phyloP scores from a whole-genome alignment of 2,329 filamentous ascomycete genomes.

The Sporothrix protearum region DNA sequence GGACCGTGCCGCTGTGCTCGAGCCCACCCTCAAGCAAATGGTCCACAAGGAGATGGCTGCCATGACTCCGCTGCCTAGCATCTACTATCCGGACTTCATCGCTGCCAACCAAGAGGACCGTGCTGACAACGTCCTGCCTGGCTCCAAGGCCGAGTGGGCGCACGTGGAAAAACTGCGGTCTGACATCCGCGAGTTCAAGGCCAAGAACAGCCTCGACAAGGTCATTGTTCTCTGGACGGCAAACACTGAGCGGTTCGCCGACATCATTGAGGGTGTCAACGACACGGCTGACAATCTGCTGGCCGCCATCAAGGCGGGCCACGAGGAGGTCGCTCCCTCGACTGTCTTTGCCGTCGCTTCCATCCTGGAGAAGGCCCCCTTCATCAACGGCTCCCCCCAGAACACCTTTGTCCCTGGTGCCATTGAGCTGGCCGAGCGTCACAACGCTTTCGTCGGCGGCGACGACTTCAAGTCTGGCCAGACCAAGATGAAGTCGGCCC shows the following conservation, averaged over 20 bases:
- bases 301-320: constrained; percentile 78
- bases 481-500: constrained; percentile 99
- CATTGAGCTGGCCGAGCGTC: constrained; percentile 80
- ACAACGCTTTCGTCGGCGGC: constrained; percentile 87
- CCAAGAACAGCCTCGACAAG: constrained; percentile 79
- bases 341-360: constrained; percentile 94
- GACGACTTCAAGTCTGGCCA: constrained; percentile 99
- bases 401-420: constrained; percentile 97
- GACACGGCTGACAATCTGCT: constrained; percentile 94
- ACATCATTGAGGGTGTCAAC: constrained; percentile 83
- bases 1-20: constrained; percentile 92
- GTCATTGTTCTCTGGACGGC: constrained; percentile 98
- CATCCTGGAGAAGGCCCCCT: constrained; percentile 83
- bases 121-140: constrained; percentile 84
- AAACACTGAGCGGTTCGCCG: constrained; percentile 96
- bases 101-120: constrained; percentile 96
- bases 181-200: constrained; percentile 94
- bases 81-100: constrained; percentile 99
- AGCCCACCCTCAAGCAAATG: constrained; percentile 85
- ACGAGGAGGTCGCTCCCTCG: constrained; percentile 89
- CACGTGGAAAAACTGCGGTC: constrained; percentile 91
- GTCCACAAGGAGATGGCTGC: constrained; percentile 89
- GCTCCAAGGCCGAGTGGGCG: constrained; percentile 75
- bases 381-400: constrained; percentile 99
- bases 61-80: constrained; percentile 85